Percentiles rank a stretch among this genome's conserved stretches.
phyloP scores from a whole-genome alignment of 148 eudicot species.

The Camellia japonica region DNA sequence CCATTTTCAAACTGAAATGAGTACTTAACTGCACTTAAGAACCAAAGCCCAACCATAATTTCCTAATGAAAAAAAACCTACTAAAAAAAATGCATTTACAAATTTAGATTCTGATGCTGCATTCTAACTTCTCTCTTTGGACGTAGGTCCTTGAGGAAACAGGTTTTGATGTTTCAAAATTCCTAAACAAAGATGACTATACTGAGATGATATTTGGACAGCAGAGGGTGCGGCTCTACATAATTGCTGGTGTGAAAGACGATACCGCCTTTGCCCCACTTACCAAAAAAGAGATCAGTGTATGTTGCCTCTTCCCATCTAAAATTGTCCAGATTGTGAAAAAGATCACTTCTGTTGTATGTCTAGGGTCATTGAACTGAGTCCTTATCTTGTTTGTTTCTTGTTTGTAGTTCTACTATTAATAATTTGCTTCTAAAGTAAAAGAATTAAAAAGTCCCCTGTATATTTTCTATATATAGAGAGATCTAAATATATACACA shows the following conservation, averaged over 20 bases:
- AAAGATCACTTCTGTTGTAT: not conserved
- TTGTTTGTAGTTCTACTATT: not conserved
- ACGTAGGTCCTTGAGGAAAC: slow-evolving; percentile 96
- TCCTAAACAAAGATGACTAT: slow-evolving; percentile 80
- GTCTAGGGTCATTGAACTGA: not conserved
- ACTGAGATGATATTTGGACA: slow-evolving; percentile 89
- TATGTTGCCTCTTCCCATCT: slow-evolving; percentile 34
- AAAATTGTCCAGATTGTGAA: not conserved
- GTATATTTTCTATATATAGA: not conserved
- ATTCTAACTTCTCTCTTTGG: slow-evolving; percentile 2
- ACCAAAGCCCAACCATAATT: not conserved
- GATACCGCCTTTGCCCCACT: slow-evolving; percentile 87
- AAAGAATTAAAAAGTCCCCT: not conserved
- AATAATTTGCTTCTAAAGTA: not conserved
- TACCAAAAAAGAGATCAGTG: slow-evolving; percentile 97
- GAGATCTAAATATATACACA: not conserved
- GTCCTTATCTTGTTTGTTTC: not conserved
- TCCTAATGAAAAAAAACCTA: not conserved
- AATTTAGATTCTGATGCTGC: slow-evolving; percentile 9
- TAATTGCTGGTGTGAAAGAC: slow-evolving; percentile 82
- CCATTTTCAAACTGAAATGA: not conserved
- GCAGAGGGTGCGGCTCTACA: slow-evolving; percentile 94
- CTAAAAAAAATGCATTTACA: not conserved
- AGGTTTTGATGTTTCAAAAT: slow-evolving; percentile 83
- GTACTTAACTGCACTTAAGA: not conserved